Base-by-base conservation (phyloP, 371 early-diverging fungal species). In the Circinella umbellata region DNA sequence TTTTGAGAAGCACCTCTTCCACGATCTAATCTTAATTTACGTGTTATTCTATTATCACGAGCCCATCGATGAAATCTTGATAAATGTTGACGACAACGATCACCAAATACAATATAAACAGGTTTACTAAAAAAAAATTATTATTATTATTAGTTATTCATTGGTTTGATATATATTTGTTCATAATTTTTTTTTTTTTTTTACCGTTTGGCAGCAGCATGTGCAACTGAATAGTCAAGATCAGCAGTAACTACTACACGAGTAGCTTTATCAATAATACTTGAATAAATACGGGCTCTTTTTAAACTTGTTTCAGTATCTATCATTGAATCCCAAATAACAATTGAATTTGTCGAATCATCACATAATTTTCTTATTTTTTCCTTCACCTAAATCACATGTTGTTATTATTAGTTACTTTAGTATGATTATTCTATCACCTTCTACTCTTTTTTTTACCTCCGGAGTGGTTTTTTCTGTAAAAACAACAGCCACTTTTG, bases 31-130 rank as follows among this genome's bases (percentile, higher is more conserved):
- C 84, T 65, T 20, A 83, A 46, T 69, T 81, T 81, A 20, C 81
- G 74, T 17, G 80, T 76, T 17, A 83, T 59, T 37, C 73, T 76
- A 27, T 66, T 35, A 9, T 83, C 81, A 10, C 76, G 63, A 4
- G 78, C 61, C 80, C 81, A 81, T 61, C 78, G 77, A 27, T 83
- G 75, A 47, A 81, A 81, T 10, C 81, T 81, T 10, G 68, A 64
- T 4, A 83, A 64, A 70, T 81, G 76, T 9, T 78, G 73, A 61
- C 80, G 71, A 65, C 78, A 74, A 49, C 72, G 74, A 10, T 77
- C 84, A 36, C 75, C 74, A 64, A 83, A 83, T 3, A 76, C 71
- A 36, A 78, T 53, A 69, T 83, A 83, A 2, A 81, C 80, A n/a
- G 81, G 81, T 71, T 81, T 81, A 38, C 84, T 68, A 68, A 18